These are phyloP conservation scores for Ciborinia camelliae DNA, from an alignment of 2,329 filamentous ascomycete genomes.

Conservation along the genomic window DNA sequence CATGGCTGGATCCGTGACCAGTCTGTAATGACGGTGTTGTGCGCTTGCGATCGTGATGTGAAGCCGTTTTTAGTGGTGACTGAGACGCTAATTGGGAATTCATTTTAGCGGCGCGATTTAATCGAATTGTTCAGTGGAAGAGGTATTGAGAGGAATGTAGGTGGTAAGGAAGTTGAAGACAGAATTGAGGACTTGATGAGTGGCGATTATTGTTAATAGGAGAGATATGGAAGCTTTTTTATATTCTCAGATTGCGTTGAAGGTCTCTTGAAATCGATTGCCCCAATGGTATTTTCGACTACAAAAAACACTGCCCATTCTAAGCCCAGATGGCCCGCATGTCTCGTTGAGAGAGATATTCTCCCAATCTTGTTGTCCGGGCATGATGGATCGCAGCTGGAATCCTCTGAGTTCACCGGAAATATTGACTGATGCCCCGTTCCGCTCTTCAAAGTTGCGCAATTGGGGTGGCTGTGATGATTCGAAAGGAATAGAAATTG, in stretches of 20 bases:
- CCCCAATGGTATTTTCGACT: background rate
- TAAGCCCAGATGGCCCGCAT: background rate
- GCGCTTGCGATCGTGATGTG: background rate
- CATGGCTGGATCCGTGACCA: background rate
- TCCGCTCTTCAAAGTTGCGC: background rate
- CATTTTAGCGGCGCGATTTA: background rate
- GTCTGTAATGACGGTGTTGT: background rate
- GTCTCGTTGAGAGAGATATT: background rate
- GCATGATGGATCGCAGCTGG: background rate
- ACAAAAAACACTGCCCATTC: background rate
- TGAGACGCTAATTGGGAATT: background rate
- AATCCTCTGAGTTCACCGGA: background rate
- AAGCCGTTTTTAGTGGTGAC: background rate
- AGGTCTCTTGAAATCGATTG: background rate
- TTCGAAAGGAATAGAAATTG: background rate
- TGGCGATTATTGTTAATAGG: background rate
- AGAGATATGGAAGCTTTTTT: background rate
- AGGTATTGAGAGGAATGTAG: background rate
- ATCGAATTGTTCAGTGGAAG: background rate
- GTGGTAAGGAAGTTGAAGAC: background rate
- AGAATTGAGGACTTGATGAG: background rate
- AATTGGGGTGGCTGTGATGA: constrained; percentile 2
- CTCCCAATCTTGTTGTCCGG: background rate
- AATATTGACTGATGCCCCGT: background rate
- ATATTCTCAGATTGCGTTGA: background rate